Percentiles rank a stretch among this genome's conserved stretches.
Evolutionary conservation across 305 asterid genomes (phyloP).

Genomic region (Petunia hybrid): DNA sequence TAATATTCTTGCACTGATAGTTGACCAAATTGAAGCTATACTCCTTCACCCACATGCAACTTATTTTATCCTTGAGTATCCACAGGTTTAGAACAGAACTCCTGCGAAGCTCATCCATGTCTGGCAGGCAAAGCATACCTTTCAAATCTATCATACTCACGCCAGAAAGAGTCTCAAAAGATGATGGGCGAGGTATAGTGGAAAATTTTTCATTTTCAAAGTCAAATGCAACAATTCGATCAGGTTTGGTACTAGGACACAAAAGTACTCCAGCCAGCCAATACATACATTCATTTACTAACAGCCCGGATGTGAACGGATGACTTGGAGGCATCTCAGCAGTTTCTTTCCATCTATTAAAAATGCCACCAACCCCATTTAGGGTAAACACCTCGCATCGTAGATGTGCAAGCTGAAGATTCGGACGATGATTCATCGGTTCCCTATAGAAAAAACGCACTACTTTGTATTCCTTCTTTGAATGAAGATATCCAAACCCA

Average conservation of each 20-base stretch:
- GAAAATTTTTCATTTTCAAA: constrained; percentile 15
- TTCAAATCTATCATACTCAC: not conserved
- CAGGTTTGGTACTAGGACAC: not conserved
- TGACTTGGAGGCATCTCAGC: not conserved
- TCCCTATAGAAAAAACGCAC: not conserved
- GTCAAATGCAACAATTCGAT: not conserved
- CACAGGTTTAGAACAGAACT: not conserved
- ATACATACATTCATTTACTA: not conserved
- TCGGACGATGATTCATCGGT: not conserved
- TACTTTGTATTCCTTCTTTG: not conserved
- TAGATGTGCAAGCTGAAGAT: too few relatives aligned
- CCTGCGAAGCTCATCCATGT: not conserved
- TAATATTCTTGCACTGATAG: too few relatives aligned
- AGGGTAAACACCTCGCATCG: not conserved
- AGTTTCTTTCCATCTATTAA: not conserved
- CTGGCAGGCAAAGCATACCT: not conserved
- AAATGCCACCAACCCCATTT: not conserved
- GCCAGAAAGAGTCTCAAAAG: not conserved
- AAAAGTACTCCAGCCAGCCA: not conserved
- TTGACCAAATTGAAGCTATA: not conserved
- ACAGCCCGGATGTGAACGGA: not conserved
- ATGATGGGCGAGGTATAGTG: not conserved
- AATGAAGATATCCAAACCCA: not conserved
- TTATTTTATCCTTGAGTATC: not conserved
- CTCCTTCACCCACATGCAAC: not conserved